Evolutionary conservation across 805 yeast species (phyloP).

Genomic region (Monosporozyma unispora): DNA sequence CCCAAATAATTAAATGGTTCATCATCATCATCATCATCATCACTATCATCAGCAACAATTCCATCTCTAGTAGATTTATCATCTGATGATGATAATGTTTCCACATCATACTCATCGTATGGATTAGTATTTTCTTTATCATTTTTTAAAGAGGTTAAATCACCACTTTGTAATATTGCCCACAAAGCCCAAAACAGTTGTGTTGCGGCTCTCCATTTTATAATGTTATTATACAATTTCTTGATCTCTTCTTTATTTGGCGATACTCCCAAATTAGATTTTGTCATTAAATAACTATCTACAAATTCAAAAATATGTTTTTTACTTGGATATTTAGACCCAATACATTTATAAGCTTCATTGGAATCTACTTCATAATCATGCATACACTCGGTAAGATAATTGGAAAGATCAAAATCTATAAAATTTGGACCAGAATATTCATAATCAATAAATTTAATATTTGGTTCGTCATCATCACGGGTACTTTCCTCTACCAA

Average conservation of each 20-base stretch:
- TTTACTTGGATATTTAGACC: conserved; percentile 53
- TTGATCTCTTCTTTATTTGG: conserved; percentile 32
- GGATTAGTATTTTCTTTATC: conserved; percentile 16
- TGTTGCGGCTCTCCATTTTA: conserved; percentile 69
- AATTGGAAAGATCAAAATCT: conserved; percentile 82
- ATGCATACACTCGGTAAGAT: conserved; percentile 92
- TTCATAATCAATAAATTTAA: conserved; percentile 90
- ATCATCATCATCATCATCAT: conserved; percentile 41
- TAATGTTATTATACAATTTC: conserved; percentile 49
- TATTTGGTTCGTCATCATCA: conserved; percentile 41
- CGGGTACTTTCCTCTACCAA: conserved; percentile 37
- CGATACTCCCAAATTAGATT: conserved; percentile 35
- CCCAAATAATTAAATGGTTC: conserved; percentile 58
- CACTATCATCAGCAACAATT: too few species aligned
- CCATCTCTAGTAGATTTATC: conserved; percentile 9
- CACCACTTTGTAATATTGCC: conserved; percentile 75
- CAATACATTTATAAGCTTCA: conserved; percentile 39
- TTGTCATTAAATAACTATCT: conserved; percentile 41
- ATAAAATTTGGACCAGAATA: conserved; percentile 80
- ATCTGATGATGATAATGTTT: background rate
- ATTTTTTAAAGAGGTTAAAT: conserved; percentile 18
- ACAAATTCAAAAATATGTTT: conserved; percentile 59
- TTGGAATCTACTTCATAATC: conserved; percentile 48
- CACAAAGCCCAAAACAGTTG: conserved; percentile 77
- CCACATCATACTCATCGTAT: conserved; percentile 5